Evolutionary conservation across 306 rosid species (phyloP), one percentile per base, ranked within the genome.

Genomic region (Cucumis cinereus): DNA sequence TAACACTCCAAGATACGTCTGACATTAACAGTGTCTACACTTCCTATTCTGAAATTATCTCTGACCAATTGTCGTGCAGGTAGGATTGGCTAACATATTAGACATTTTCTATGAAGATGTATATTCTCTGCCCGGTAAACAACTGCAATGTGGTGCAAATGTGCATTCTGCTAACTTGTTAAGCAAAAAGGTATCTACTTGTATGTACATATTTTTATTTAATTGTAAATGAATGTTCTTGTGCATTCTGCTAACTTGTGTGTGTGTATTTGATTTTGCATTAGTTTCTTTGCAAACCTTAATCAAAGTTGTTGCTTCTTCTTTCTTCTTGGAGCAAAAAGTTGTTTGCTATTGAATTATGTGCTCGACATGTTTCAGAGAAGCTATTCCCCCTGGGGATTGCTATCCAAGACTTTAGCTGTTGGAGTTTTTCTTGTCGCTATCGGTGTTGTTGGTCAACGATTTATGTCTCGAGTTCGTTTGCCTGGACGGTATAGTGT

Each of bases 81-180:
- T 91, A 79, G 90, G 84, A 36, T 79, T 93, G 87, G 92, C 94
- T 19, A 93, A 89, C 78, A 76, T 82, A 24, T 79, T 91, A 78
- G 98, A 93, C 81, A 84, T 88, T 83, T 91, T 86, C 78, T 91
- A 84, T 52, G 98, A 87, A 50, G 98, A 93, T 88, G 84, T 86
- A 64, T 90, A 90, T 81, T 77, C 96, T 0, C 81, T 91, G 79
- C 87, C 88, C 24, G 79, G 86, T 69, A 93, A 90, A 83, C 87
- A 87, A 54, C 82, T 93, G 77, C 82, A 89, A 58, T 85, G 88
- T 78, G 90, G 91, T 54, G 63, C 85, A 82, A 57, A 78, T 20
- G 78, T 85, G 67, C 84, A 81, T 83, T 82, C 80, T 79, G 84
- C 86, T 66, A 82, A 80, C 54, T 79, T 86, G 74, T 82, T 90